A percentile compares a stretch with the other conserved stretches of the same genome.
phyloP scores from a whole-genome alignment of 148 eudicot genomes.

The Polygonum maritimum region DNA sequence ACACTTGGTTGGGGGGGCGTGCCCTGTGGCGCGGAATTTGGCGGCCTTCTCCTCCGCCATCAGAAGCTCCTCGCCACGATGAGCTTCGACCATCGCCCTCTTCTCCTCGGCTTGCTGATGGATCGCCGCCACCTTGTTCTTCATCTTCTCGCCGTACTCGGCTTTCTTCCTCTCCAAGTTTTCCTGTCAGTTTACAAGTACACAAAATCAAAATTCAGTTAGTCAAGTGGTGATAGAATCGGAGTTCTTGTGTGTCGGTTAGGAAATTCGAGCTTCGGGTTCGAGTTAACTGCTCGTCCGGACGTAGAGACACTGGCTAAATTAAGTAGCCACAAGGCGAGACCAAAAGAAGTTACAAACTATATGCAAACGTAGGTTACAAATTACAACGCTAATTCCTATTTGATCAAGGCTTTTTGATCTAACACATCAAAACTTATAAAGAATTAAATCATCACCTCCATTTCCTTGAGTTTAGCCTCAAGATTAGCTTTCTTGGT shows the following conservation, averaged over 20 bases:
- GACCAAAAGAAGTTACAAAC: background rate
- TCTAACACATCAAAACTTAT: too few species aligned
- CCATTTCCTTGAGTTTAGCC: constrained; percentile 42
- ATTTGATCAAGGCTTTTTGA: too few species aligned
- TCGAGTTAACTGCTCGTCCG: too few species aligned
- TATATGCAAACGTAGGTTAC: too few species aligned
- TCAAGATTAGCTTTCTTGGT: constrained; percentile 58
- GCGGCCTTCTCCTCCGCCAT: constrained; percentile 27
- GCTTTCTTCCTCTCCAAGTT: constrained; percentile 66
- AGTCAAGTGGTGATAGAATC: background rate
- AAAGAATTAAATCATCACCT: constrained; percentile 27
- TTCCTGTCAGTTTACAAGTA: constrained; percentile 38
- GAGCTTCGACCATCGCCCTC: constrained; percentile 55
- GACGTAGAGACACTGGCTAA: too few species aligned
- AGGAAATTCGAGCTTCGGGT: too few species aligned
- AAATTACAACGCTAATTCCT: too few species aligned
- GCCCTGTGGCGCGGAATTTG: constrained; percentile 24
- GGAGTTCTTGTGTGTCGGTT: too few species aligned
- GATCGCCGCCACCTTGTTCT: constrained; percentile 43
- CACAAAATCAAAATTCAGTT: background rate
- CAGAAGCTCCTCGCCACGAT: constrained; percentile 28
- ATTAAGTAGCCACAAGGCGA: background rate
- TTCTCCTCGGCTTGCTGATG: constrained; percentile 46
- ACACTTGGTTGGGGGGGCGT: constrained; percentile 24
- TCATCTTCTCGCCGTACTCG: constrained; percentile 53